Evolutionary conservation across 2,329 filamentous ascomycete species (phyloP).

Genomic region (Venturia oleaginea): DNA sequence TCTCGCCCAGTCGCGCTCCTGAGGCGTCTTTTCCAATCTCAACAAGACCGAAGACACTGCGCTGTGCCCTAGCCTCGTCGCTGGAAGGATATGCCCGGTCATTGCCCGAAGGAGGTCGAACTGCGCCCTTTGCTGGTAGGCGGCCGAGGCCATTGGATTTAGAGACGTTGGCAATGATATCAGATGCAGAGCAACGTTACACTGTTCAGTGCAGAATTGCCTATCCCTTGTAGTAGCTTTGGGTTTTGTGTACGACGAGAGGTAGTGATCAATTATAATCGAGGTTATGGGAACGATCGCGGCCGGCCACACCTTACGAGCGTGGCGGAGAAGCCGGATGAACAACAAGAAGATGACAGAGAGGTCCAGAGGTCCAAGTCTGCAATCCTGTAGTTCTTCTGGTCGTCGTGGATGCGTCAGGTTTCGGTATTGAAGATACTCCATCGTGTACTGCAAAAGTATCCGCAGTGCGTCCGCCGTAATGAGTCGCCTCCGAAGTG

Average conservation of each 20-base stretch:
- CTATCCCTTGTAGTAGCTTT: not conserved
- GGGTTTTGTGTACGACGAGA: not conserved
- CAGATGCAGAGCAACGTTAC: constrained; percentile 40
- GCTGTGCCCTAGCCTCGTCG: constrained; percentile 50
- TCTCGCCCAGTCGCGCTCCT: constrained; percentile 48
- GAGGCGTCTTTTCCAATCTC: constrained; percentile 45
- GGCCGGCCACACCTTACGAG: constrained; percentile 40
- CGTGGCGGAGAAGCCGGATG: constrained; percentile 41
- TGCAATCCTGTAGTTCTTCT: not conserved
- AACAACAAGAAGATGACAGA: constrained; percentile 30
- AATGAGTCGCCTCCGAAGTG: constrained; percentile 37
- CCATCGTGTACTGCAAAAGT: constrained; percentile 24
- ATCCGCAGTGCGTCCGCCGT: constrained; percentile 33
- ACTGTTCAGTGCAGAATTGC: constrained; percentile 23
- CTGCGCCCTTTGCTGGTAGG: constrained; percentile 47
- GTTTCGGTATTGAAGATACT: not conserved
- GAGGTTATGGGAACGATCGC: constrained; percentile 34
- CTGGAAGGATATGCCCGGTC: constrained; percentile 44
- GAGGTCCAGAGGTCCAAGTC: constrained; percentile 11
- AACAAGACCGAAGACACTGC: constrained; percentile 48
- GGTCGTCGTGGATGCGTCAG: not conserved
- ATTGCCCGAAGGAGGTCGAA: constrained; percentile 49
- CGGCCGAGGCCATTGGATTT: constrained; percentile 40
- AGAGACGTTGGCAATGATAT: constrained; percentile 40
- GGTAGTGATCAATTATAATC: constrained; percentile 23